Base-by-base conservation (phyloP, 2,329 filamentous ascomycete species). In the Ploettnerulaceae sp. region DNA sequence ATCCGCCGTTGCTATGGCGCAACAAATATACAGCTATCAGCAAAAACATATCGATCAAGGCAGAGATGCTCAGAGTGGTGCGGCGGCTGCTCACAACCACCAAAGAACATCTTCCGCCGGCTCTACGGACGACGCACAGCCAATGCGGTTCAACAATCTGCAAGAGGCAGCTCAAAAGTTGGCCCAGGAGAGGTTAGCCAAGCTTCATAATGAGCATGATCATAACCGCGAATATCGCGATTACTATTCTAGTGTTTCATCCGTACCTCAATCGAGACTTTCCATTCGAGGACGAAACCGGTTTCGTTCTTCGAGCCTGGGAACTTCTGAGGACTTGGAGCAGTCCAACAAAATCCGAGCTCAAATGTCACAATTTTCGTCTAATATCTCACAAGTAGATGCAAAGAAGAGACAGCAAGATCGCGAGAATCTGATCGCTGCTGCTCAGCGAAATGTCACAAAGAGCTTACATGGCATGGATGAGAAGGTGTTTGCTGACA, bases 161-260 rank as follows among this genome's bases (percentile, higher is more conserved):
- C 89, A 96, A 62, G 89, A 95, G 60, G 84, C 86, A 5, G 91
- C 91, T 0, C 89, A 93, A 60, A 89, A 83, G 60, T 77, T 93
- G 45, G 90, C 91, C 0, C 82, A 90, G 47, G 86, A 94, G 64
- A 81, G 89, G 26, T 71, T 96, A 18, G 79, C 86, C 4, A 91
- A 84, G 62, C 79, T 96, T 49, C 81, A 91, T 31, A 77, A 86
- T 47, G 83, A 90, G 48, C 73, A 82, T 57, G 69, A 75, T 41
- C 74, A 79, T 52, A 74, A 74, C 47, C 73, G 76, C 4, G 78
- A 81, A 2, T 85, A 84, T 54, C 79, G 86, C 32, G 81, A 85
- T 35, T 89, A 95, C 64, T 95, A 95, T 61, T 84, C 36, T 89
- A 95, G 64, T 95, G 95, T 61, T 84, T 61, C 59, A 67, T 18